Percentiles rank a stretch among this genome's conserved stretches.
Evolutionary conservation across 176 grass and related monocot genomes (phyloP).

Genomic region (Aegilops tauschii): DNA sequence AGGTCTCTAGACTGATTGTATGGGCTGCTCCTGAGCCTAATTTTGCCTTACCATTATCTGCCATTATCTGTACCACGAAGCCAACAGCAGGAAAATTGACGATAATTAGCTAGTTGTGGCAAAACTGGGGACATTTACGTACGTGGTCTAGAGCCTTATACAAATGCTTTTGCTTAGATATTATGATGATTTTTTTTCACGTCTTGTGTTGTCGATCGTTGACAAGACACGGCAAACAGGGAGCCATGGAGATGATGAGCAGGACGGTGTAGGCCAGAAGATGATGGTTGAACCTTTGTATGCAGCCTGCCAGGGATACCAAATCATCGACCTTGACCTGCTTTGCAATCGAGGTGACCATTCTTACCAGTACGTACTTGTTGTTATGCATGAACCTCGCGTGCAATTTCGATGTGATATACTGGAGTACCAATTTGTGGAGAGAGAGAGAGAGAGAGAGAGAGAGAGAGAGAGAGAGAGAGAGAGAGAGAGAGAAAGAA

Average conservation of each 20-base stretch:
- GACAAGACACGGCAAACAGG: neutral
- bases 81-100: conserved; percentile 18
- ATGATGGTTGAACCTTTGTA: too few species aligned
- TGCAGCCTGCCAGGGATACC: too few species aligned
- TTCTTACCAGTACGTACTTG: too few species aligned
- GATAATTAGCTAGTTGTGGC: conserved; percentile 10
- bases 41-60: conserved; percentile 47
- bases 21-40: neutral
- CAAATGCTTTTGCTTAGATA: neutral
- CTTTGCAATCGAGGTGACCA: too few species aligned
- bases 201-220: neutral
- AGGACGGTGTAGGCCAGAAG: too few species aligned
- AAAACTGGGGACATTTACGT: neutral
- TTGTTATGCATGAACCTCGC: too few species aligned
- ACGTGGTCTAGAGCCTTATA: neutral
- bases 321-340: too few species aligned
- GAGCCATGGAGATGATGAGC: too few species aligned
- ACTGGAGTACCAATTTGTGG: neutral
- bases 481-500: too few species aligned
- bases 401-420: neutral
- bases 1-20: too few species aligned
- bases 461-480: too few species aligned
- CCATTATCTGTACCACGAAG: conserved; percentile 40
- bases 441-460: too few species aligned
- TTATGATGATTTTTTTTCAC: neutral